phyloP scores from a whole-genome alignment of 108 stramenopile genomes.

The Pelagomonas calceolata region DNA sequence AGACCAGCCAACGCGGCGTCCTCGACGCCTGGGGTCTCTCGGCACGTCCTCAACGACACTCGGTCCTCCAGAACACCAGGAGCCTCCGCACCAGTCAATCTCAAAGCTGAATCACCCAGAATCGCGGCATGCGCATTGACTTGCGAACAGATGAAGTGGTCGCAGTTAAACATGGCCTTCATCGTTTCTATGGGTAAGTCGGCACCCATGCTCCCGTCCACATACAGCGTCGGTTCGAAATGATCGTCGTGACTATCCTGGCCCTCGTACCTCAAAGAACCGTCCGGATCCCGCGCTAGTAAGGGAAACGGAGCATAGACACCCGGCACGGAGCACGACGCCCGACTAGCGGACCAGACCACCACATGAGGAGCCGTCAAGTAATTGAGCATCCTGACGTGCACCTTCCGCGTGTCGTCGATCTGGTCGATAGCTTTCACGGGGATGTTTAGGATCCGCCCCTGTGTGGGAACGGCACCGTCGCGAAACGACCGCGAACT shows the following conservation, averaged over 20 bases:
- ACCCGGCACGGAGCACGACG: constrained; percentile 85
- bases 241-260: background rate
- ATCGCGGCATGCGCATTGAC: constrained; percentile 84
- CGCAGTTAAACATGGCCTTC: constrained; percentile 96
- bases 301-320: constrained; percentile 89
- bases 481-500: too few relatives aligned
- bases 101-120: constrained; percentile 26
- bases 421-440: constrained; percentile 75
- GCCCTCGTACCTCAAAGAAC: constrained; percentile 65
- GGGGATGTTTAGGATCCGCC: constrained; percentile 93
- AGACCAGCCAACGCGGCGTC: constrained; percentile 64
- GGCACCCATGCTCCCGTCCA: constrained; percentile 76
- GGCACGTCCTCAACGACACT: background rate
- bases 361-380: constrained; percentile 94
- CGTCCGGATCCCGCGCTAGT: constrained; percentile 89
- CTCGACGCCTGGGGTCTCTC: too few relatives aligned
- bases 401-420: constrained; percentile 47
- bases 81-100: constrained; percentile 53
- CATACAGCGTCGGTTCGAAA: constrained; percentile 7
- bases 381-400: constrained; percentile 88
- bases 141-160: constrained; percentile 94
- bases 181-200: constrained; percentile 97
- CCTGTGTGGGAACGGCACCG: too few relatives aligned
- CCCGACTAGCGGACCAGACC: constrained; percentile 90
- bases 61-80: constrained; percentile 61